Evolutionary conservation across 805 yeast species (phyloP).

Genomic region (Blastobotrys muscicola): DNA sequence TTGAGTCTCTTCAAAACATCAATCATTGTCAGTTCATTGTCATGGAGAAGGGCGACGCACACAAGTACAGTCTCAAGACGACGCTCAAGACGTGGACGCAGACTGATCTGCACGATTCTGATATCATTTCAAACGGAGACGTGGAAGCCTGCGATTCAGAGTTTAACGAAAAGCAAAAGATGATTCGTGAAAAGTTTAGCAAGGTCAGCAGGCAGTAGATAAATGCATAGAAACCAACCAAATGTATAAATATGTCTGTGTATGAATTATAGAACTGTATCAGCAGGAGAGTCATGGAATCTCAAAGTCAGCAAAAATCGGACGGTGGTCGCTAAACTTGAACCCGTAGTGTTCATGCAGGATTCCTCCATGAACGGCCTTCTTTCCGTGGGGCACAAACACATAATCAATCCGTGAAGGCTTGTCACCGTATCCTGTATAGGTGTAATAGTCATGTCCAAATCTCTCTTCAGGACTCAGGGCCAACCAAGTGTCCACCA

Average conservation of each 20-base stretch:
- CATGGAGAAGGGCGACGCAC: slow-evolving; percentile 50
- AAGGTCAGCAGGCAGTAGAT: no score
- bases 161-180: neutral
- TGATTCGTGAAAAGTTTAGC: no score
- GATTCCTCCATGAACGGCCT: slow-evolving; percentile 1
- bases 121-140: slow-evolving; percentile 1
- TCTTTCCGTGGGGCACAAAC: slow-evolving; percentile 1
- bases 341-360: slow-evolving; percentile 4
- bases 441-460: slow-evolving; percentile 3
- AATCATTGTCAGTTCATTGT: slow-evolving; percentile 77
- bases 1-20: slow-evolving; percentile 72
- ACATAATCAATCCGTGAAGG: slow-evolving; percentile 3
- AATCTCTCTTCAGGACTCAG: neutral
- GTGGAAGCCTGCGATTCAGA: slow-evolving; percentile 6
- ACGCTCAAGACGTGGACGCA: slow-evolving; percentile 67
- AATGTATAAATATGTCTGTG: no score
- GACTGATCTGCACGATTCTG: slow-evolving; percentile 18
- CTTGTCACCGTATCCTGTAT: slow-evolving; percentile 1
- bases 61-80: slow-evolving; percentile 49
- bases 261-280: no score
- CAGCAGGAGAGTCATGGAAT: neutral
- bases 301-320: slow-evolving; percentile 1
- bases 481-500: slow-evolving; percentile 25
- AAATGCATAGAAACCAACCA: no score
- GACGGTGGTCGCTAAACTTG: slow-evolving; percentile 4